Percentiles rank a stretch among this genome's conserved stretches.
phyloP scores from a whole-genome alignment of 192 early-diverging fungal species.

The Backusella psychrophila region DNA sequence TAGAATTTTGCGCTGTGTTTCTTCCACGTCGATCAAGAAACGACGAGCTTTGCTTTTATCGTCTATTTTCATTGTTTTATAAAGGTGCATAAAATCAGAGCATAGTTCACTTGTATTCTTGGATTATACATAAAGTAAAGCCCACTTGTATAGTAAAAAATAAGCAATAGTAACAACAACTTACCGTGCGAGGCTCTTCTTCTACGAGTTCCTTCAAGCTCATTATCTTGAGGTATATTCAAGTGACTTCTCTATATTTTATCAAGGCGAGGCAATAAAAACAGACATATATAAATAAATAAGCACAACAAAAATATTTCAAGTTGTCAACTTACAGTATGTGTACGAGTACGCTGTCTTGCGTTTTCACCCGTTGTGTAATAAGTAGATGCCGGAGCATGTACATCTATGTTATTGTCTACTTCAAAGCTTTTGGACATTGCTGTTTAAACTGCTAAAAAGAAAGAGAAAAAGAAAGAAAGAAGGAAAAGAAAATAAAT shows the following conservation, averaged over 20 bases:
- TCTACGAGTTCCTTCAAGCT: slow-evolving; percentile 14
- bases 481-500: not conserved
- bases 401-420: slow-evolving; percentile 20
- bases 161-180: not conserved
- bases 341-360: slow-evolving; percentile 13
- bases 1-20: slow-evolving; percentile 74
- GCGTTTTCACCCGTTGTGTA: slow-evolving; percentile 38
- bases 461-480: not conserved
- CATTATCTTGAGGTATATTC: not conserved
- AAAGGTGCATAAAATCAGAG: no score
- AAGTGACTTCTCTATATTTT: not conserved
- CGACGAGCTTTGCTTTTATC: slow-evolving; percentile 62
- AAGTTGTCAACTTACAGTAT: slow-evolving; percentile 11
- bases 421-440: slow-evolving; percentile 13
- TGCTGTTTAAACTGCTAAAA: not conserved
- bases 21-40: slow-evolving; percentile 86
- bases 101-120: no score
- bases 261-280: not conserved
- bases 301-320: not conserved
- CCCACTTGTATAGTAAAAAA: not conserved
- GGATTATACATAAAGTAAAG: not conserved
- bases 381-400: slow-evolving; percentile 34
- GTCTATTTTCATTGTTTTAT: slow-evolving; percentile 36
- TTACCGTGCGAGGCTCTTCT: slow-evolving; percentile 43
- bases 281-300: not conserved